Base-by-base conservation (phyloP, 108 stramenopile species). In the Mediolabrus comicus region DNA sequence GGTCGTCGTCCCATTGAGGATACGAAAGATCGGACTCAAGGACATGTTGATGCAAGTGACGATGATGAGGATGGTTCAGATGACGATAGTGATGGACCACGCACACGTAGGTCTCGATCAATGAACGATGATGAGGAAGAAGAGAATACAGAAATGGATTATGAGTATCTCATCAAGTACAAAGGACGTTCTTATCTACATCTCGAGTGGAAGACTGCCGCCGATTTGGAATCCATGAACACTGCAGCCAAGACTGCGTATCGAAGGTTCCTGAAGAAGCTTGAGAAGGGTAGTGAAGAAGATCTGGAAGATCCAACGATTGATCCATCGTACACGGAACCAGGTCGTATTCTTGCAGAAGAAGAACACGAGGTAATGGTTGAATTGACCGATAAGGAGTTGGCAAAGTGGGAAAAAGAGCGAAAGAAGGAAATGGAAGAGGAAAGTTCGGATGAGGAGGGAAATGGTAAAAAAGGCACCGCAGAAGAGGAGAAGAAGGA, bases 131-230 rank as follows among this genome's bases (percentile, higher is more conserved):
- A 60, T 25, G 62, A 51, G 1, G 59, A 58, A 29, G 65, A 49
- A 12, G 60, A 51, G 24, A 77, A 81, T 43, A 67, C 65, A 8
- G 72, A 68, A 49, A 81, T 92, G 65, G 93, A 97, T 69, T 97
- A 94, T 76, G 98, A 98, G 65, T 98, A 96, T 72, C 81, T 97
- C 16, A 79, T 98, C 62, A 98, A 98, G 69, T 98, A 91, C 87
- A 95, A 92, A 79, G 95, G 95, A 36, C 81, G 87, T 7, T 96
- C 96, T 1, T 95, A 97, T 81, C 79, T 95, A 29, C 97, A 97
- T 67, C 80, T 96, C 36, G 84, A 89, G 52, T 96, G 94, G 92
- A 88, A 90, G 52, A 72, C 86, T 5, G 93, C 92, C 3, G 83
- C 85, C 10, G 93, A 95, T 59, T 60, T 97, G 34, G 92, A 93